phyloP scores from a whole-genome alignment of 2,329 filamentous ascomycete species.

The Macrophomina pseudophaseolina region DNA sequence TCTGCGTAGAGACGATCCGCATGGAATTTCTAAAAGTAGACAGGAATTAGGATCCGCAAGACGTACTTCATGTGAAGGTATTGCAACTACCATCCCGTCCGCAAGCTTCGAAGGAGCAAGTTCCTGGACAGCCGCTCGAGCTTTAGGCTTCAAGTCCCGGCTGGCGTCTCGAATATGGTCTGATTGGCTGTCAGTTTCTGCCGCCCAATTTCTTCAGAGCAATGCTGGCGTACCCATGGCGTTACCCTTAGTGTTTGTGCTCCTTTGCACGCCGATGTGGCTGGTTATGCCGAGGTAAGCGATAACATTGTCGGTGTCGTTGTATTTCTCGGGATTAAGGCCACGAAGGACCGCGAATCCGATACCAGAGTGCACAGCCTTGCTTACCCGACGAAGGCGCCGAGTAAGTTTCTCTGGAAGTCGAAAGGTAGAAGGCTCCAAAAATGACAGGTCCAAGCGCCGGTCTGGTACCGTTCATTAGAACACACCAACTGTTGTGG shows the following conservation, averaged over 20 bases:
- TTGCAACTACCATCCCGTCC: neutral
- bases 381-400: neutral
- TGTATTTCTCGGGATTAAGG: neutral
- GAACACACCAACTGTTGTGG: no score
- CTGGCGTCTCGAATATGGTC: neutral
- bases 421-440: neutral
- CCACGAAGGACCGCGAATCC: neutral
- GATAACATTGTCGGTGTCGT: neutral
- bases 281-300: neutral
- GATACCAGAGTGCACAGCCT: neutral
- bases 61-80: no score
- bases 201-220: no score
- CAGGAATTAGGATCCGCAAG: no score
- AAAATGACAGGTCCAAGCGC: neutral
- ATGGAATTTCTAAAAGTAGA: neutral
- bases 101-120: neutral
- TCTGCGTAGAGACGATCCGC: neutral
- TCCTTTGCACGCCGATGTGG: neutral
- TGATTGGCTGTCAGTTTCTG: neutral
- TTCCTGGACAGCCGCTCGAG: neutral
- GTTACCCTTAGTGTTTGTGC: neutral
- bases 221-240: neutral
- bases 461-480: neutral
- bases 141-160: neutral
- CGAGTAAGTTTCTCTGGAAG: neutral